Conservation (phyloP, 371 early-diverging fungal genomes). For the Syncephalis fuscata region DNA sequence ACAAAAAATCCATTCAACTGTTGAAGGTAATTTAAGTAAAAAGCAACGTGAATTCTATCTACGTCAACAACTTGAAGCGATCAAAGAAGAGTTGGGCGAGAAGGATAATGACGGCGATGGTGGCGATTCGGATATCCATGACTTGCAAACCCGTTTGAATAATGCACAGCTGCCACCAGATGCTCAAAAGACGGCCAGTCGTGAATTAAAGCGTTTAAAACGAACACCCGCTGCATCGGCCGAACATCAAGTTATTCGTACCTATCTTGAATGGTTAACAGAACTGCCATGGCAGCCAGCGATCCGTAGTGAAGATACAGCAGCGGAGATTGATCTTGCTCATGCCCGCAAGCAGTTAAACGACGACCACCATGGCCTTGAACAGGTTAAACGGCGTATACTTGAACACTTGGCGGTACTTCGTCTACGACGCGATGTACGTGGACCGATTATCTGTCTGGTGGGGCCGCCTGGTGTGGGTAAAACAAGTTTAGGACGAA, state of each 20-base stretch:
- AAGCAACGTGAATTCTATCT: slow-evolving; percentile 71
- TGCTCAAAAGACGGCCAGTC: slow-evolving; percentile 37
- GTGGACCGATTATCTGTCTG: slow-evolving; percentile 74
- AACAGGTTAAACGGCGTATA: slow-evolving; percentile 66
- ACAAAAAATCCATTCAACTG: slow-evolving; percentile 59
- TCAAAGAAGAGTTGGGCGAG: slow-evolving; percentile 66
- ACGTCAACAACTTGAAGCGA: slow-evolving; percentile 71
- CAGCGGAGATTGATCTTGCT: slow-evolving; percentile 44
- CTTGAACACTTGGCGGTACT: slow-evolving; percentile 70
- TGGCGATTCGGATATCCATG: slow-evolving; percentile 43
- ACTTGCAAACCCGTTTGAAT: slow-evolving; percentile 25
- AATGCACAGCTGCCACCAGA: slow-evolving; percentile 51
- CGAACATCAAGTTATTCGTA: slow-evolving; percentile 64
- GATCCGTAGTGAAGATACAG: slow-evolving; percentile 1
- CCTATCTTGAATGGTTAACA: slow-evolving; percentile 54
- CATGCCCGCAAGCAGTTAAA: slow-evolving; percentile 48
- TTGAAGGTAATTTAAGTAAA: slow-evolving; percentile 56
- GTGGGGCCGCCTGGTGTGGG: slow-evolving; percentile 58
- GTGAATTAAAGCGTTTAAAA: slow-evolving; percentile 55
- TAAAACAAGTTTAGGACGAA: slow-evolving; percentile 68
- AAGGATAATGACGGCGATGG: slow-evolving; percentile 19
- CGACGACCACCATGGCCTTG: slow-evolving; percentile 69
- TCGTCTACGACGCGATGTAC: slow-evolving; percentile 56
- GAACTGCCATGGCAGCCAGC: slow-evolving; percentile 67
- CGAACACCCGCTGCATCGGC: slow-evolving; percentile 54